A percentile compares a stretch with the other conserved stretches of the same genome.
phyloP scores from a whole-genome alignment of 176 grass and related monocot genomes.

The Oryza meyeriana region DNA sequence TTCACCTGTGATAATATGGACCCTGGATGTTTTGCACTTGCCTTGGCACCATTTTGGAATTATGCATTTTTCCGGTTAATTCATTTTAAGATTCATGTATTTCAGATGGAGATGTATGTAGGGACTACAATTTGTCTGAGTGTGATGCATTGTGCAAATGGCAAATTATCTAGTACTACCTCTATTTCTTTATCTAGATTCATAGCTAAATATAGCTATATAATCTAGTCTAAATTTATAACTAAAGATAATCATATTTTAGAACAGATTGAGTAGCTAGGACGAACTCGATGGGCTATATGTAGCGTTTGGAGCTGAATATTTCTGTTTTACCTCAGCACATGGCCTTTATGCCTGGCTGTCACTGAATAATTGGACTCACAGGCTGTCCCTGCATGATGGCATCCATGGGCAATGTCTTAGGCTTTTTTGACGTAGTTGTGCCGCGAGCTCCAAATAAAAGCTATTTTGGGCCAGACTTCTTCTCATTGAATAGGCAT shows the following conservation, averaged over 20 bases:
- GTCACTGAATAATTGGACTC: no score
- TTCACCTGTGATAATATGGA: no score
- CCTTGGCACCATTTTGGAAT: not conserved
- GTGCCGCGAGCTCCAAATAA: not conserved
- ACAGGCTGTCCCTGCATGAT: not conserved
- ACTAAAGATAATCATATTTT: no score
- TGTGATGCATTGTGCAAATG: not conserved
- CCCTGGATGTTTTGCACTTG: no score
- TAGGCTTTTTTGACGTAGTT: not conserved
- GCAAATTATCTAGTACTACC: no score
- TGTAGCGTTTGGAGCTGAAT: not conserved
- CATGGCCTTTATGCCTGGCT: no score
- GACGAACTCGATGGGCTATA: conserved; percentile 17
- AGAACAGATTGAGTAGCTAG: no score
- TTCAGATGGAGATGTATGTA: not conserved
- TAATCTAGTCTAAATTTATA: no score
- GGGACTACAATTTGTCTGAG: not conserved
- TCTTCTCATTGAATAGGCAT: not conserved
- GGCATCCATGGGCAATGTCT: not conserved
- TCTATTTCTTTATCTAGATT: no score
- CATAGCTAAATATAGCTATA: no score
- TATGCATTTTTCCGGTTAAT: not conserved
- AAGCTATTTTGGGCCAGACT: not conserved
- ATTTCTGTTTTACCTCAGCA: no score
- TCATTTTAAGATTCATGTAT: no score